Evolutionary conservation across 179 eudicot genomes (phyloP), one percentile per base, ranked within the genome.

Genomic region (Kewa caespitosa): DNA sequence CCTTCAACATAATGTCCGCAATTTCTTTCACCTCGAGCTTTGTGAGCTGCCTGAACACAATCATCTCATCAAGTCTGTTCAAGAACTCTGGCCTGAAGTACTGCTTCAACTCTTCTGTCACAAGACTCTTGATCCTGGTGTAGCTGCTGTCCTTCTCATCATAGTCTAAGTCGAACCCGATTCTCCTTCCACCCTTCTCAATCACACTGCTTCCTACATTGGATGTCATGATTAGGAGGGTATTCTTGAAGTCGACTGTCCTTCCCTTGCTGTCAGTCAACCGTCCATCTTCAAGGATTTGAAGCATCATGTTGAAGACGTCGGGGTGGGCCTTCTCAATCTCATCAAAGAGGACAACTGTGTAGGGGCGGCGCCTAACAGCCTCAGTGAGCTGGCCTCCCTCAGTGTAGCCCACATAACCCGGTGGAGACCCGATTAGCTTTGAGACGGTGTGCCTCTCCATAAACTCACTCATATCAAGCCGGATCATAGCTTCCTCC

Each of bases 401-500:
- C 74, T 95, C 97, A 1, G 89, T 87, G 84, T 93, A 95, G 17
- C 97, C 99, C 0, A 92, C 95, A 38, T 95, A 95, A 0, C 99
- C 99, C 0, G 99, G 99, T 0, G 97, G 99, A 0, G 99, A 90
- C 2, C 97, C 99, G 27, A 92, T 86, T 37, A 95, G 97, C 81
- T 92, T 95, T 3, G 99, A 84, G 28, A 95, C 97, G 0, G 99
- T 91, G 85, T 95, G 97, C 59, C 97, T 76, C 79, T 95, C 99
- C 99, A 95, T 95, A 86, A 87, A 95, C 85, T 95, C 99, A 60
- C 97, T 91, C 99, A 92, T 95, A 69, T 95, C 99, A n/a, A 95
- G 93, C 1, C 97, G 88, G 55, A 93, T 84, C 99, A 95, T 95
- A 42, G 91, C 87, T 54, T 92, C 92, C 76, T 95, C 97, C 1